Percentiles rank a stretch among this genome's conserved stretches.
Evolutionary conservation across 352 stramenopile species (phyloP).

Genomic region (Phytophthora foliorum): DNA sequence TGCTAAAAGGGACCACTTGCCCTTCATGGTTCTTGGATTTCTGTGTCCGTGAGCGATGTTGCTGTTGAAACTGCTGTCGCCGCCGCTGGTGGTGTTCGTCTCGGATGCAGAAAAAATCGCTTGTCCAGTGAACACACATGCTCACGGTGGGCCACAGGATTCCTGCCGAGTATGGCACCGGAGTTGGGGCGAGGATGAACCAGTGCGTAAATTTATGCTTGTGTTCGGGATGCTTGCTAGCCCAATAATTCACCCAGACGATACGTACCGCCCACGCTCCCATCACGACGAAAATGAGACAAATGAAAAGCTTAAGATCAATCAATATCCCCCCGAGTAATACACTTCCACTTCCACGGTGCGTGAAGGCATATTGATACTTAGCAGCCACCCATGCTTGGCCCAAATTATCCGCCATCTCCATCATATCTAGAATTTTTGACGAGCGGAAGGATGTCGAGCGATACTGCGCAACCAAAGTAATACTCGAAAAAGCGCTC

Average conservation of each 20-base stretch:
- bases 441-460: slow-evolving; percentile 22
- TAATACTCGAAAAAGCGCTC: slow-evolving; percentile 37
- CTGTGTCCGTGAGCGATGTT: background rate
- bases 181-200: slow-evolving; percentile 29
- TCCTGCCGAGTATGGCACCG: slow-evolving; percentile 45
- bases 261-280: slow-evolving; percentile 5
- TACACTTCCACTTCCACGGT: slow-evolving; percentile 28
- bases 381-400: background rate
- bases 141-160: slow-evolving; percentile 37
- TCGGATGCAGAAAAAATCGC: slow-evolving; percentile 46
- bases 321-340: slow-evolving; percentile 42
- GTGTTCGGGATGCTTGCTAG: background rate
- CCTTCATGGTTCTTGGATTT: background rate
- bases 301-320: slow-evolving; percentile 44
- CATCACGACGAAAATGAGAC: slow-evolving; percentile 24
- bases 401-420: slow-evolving; percentile 13
- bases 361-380: slow-evolving; percentile 2
- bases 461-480: slow-evolving; percentile 38
- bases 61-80: slow-evolving; percentile 5
- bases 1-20: slow-evolving; percentile 16
- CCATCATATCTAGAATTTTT: slow-evolving; percentile 12
- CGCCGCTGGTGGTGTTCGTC: slow-evolving; percentile 14
- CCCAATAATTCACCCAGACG: slow-evolving; percentile 7
- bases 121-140: slow-evolving; percentile 46
- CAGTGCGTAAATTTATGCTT: slow-evolving; percentile 9